Evolutionary conservation across 2,329 filamentous ascomycete species (phyloP), one percentile per base, ranked within the genome.

Genomic region (Colletotrichum tamarilloi): DNA sequence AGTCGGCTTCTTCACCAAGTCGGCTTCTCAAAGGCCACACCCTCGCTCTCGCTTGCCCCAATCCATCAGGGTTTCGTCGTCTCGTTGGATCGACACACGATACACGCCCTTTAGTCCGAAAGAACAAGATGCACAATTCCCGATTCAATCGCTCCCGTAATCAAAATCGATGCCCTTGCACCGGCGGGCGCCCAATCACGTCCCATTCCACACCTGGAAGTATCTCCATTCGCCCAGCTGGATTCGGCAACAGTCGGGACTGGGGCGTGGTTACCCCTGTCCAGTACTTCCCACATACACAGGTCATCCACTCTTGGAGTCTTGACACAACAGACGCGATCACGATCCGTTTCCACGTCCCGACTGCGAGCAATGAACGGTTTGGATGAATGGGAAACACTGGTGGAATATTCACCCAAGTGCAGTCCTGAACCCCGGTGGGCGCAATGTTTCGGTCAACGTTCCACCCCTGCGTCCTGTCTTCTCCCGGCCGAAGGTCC

Each of bases 201-300:
- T 30, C n/a, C 42, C 42, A 64, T 65, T 55, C 59, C 70, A 60
- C 8, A 49, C 70, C 53, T 69, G 67, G 70, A 69, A 64, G 69
- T 60, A 65, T 28, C 66, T 73, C 70, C 70, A 65, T 73, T 73
- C 55, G 66, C 59, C 70, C 70, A 73, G 70, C 70, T 69, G 70
- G 32, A 73, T 73, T 69, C 70, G 70, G 70, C 66, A 69, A 73
- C 64, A 73, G 66, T 69, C 59, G 70, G 66, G 59, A 62, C 66
- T 69, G 32, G 53, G 65, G 53, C 28, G 53, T 52, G 53, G 59
- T 8, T 22, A 69, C 70, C 65, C 70, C 53, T 73, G 59, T 26
- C 32, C 32, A 35, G 32, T 35, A 30, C 28, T 30, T 35, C 11
- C 32, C 12, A 35, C 32, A 35, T 59, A n/a, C 30, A 32, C 46